Conservation (phyloP, 441 rosid species). For the Pelargonium fulgidum region DNA sequence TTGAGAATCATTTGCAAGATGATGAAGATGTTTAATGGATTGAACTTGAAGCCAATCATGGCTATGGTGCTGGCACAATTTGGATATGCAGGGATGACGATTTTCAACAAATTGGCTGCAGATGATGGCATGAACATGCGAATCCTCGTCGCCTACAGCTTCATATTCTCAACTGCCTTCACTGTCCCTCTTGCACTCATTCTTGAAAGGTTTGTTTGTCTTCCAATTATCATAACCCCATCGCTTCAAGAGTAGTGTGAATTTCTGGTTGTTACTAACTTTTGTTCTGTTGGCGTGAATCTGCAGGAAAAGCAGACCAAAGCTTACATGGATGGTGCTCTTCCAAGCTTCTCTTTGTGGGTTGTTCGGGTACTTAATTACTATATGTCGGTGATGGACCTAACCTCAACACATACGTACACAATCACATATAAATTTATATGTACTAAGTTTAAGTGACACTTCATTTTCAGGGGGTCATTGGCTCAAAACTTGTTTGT, state of each 20-base stretch:
- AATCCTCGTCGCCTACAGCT: slow-evolving; percentile 27
- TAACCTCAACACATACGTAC: background rate
- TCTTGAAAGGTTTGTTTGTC: slow-evolving; percentile 25
- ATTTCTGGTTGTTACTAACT: background rate
- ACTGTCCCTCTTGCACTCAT: slow-evolving; percentile 30
- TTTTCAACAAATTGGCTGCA: slow-evolving; percentile 23
- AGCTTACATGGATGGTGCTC: slow-evolving; percentile 25
- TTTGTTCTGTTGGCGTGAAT: background rate
- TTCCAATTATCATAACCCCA: no score
- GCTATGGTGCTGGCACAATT: slow-evolving; percentile 24
- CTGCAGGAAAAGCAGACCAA: slow-evolving; percentile 23
- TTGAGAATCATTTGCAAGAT: background rate
- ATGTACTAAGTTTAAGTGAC: background rate
- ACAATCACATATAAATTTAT: background rate
- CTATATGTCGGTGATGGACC: background rate
- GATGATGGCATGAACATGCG: slow-evolving; percentile 28
- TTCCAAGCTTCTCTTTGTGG: slow-evolving; percentile 27
- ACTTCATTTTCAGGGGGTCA: slow-evolving; percentile 14
- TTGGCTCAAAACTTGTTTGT: slow-evolving; percentile 18
- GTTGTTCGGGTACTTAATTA: slow-evolving; percentile 26
- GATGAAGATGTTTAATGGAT: background rate
- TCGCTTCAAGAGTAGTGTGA: no score
- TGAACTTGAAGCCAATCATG: slow-evolving; percentile 19
- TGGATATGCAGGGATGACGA: slow-evolving; percentile 10
- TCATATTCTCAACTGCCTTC: slow-evolving; percentile 22